Evolutionary conservation across 2,329 filamentous ascomycete genomes (phyloP), one percentile per base, ranked within the genome.

Genomic region (Fusarium caatingaense): DNA sequence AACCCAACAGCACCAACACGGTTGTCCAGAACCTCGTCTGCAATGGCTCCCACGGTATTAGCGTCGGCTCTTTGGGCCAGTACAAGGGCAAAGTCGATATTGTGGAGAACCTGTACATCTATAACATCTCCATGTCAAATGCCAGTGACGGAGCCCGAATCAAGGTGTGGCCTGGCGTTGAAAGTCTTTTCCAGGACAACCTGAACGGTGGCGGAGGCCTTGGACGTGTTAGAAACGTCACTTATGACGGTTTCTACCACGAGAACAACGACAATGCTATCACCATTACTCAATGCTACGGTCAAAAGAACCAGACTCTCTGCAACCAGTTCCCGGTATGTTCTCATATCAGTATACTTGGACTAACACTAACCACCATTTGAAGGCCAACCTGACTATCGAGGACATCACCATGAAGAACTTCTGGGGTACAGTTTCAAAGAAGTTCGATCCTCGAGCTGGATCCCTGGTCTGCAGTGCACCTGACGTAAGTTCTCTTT

Each of bases 31-130:
- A 89, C 66, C 80, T 93, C 6, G 80, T 83, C 63, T 93, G 91
- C 79, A 90, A 90, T 72, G 89, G 90, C 34, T 91, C 88, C 5
- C 91, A 93, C 73, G 91, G 91, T 41, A 92, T 93, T 69, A 89
- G 87, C 12, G 89, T 92, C n/a, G 91, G 91, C 10, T 91, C 88
- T 1, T 81, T 93, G 0, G 91, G 91, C 23, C 90, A 93, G 77
- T 92, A 93, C 74, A 72, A 80, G 18, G 85, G 83, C 23, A 85
- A 89, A 67, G 85, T 86, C 18, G 91, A 93, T 67, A 89, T 92
- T 47, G 89, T 92, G 3, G 84, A 91, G 77, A 88, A 93, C 71
- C 76, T 93, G n/a, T 88, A 89, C 71, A 85, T 91, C 59, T 88
- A 85, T 78, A 89, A 90, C 70, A 81, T 85, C 45, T 84, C 83